These are phyloP conservation scores for Blakeslea trispora DNA, from an alignment of 371 early-diverging fungal genomes.

Conservation along the genomic window DNA sequence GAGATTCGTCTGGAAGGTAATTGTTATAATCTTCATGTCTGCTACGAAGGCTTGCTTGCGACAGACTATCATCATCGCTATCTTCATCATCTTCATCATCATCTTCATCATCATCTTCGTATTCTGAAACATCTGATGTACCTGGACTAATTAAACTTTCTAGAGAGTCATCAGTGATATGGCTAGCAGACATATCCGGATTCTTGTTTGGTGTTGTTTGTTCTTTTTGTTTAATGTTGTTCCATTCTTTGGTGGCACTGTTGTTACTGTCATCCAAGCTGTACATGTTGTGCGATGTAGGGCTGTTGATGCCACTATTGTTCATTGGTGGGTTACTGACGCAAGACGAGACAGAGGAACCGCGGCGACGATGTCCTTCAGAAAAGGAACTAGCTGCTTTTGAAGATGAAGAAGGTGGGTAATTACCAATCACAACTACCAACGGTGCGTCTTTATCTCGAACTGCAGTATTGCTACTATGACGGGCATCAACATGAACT, in stretches of 20 bases:
- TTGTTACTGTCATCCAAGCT: not conserved
- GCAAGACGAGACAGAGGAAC: constrained; percentile 14
- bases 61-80: constrained; percentile 6
- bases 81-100: constrained; percentile 22
- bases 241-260: constrained; percentile 13
- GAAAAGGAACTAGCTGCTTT: constrained; percentile 1
- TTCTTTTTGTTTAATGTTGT: constrained; percentile 1
- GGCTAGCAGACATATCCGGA: constrained; percentile 17
- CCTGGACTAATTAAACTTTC: constrained; percentile 44
- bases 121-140: constrained; percentile 25
- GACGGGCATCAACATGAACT: constrained; percentile 29
- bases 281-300: constrained; percentile 6
- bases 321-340: not conserved
- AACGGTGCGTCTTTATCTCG: constrained; percentile 24
- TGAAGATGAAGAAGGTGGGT: constrained; percentile 2
- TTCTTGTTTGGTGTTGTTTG: not conserved
- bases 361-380: constrained; percentile 6
- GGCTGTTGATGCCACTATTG: not conserved
- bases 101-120: constrained; percentile 20
- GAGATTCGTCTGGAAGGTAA: constrained; percentile 7
- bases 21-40: not conserved
- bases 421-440: constrained; percentile 35
- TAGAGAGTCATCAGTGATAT: constrained; percentile 38
- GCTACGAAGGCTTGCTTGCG: not conserved
- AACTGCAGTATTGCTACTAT: constrained; percentile 33